A percentile compares a stretch with the other conserved stretches of the same genome.
Evolutionary conservation across 352 stramenopile species (phyloP).

Genomic region (Phytophthora capsici): DNA sequence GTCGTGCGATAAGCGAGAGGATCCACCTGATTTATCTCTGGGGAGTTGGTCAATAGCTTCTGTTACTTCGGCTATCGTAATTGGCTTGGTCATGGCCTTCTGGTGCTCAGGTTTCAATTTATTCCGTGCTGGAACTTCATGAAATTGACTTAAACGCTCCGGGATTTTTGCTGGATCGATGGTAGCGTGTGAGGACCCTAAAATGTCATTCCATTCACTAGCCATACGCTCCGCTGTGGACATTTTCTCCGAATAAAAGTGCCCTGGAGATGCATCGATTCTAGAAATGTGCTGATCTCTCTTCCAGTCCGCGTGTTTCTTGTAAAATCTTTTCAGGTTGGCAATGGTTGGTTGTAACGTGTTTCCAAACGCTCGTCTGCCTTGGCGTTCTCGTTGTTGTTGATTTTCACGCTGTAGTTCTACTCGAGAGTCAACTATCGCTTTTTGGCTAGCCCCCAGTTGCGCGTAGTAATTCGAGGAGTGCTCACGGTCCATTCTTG

Average conservation of each 20-base stretch:
- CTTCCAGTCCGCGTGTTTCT: constrained; percentile 2
- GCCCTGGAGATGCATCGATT: neutral
- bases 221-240: constrained; percentile 4
- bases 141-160: neutral
- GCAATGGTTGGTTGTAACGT: neutral
- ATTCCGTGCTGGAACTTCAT: neutral
- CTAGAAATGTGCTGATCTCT: neutral
- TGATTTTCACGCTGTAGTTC: neutral
- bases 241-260: neutral
- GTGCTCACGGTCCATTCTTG: neutral
- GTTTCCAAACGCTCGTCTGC: neutral
- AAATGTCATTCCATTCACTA: constrained; percentile 5
- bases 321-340: constrained; percentile 4
- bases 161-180: neutral
- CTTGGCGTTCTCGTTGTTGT: neutral
- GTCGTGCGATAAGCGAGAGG: constrained; percentile 3
- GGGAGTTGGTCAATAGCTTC: neutral
- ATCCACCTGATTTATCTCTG: constrained; percentile 1
- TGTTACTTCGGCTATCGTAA: neutral
- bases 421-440: too few species aligned
- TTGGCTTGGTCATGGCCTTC: neutral
- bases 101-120: neutral
- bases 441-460: too few species aligned
- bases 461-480: too few species aligned
- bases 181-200: constrained; percentile 2